These are phyloP conservation scores for Podospora fimiseda DNA, from an alignment of 495 filamentous ascomycete species.

Conservation along the genomic window DNA sequence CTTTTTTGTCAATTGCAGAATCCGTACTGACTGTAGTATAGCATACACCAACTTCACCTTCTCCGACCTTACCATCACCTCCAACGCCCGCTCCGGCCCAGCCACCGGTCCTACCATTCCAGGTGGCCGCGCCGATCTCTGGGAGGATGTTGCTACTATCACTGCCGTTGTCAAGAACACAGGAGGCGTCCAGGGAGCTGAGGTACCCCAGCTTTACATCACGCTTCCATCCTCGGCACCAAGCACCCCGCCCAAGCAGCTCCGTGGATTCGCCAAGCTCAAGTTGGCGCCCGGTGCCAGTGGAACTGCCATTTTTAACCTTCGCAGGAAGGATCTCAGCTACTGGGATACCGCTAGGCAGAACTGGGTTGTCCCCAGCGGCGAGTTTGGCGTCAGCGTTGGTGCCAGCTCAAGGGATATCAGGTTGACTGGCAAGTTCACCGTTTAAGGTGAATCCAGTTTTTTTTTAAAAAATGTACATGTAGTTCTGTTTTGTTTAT, in stretches of 20 bases:
- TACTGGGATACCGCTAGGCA: constrained; percentile 47
- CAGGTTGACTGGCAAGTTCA: constrained; percentile 24
- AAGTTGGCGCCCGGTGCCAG: constrained; percentile 38
- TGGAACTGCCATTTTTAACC: constrained; percentile 39
- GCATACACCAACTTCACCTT: constrained; percentile 66
- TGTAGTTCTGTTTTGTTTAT: no score
- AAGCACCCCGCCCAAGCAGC: constrained; percentile 38
- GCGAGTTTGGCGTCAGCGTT: constrained; percentile 42
- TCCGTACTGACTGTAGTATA: not conserved
- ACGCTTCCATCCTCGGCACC: constrained; percentile 30
- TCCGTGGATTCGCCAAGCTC: constrained; percentile 55
- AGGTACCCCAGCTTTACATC: constrained; percentile 53
- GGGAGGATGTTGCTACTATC: constrained; percentile 52
- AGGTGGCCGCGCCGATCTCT: constrained; percentile 73
- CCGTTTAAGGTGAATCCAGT: not conserved
- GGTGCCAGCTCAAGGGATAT: constrained; percentile 49
- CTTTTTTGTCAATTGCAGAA: constrained; percentile 29
- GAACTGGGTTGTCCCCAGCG: constrained; percentile 48
- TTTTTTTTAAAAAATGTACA: no score
- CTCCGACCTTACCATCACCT: constrained; percentile 44
- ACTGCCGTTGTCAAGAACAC: constrained; percentile 60
- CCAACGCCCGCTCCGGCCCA: not conserved
- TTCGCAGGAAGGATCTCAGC: constrained; percentile 48
- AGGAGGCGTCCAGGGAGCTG: constrained; percentile 52
- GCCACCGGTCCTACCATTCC: constrained; percentile 4